Evolutionary conservation across 257 asterid species (phyloP), one percentile per base, ranked within the genome.

Genomic region (Hygrophila difformis): DNA sequence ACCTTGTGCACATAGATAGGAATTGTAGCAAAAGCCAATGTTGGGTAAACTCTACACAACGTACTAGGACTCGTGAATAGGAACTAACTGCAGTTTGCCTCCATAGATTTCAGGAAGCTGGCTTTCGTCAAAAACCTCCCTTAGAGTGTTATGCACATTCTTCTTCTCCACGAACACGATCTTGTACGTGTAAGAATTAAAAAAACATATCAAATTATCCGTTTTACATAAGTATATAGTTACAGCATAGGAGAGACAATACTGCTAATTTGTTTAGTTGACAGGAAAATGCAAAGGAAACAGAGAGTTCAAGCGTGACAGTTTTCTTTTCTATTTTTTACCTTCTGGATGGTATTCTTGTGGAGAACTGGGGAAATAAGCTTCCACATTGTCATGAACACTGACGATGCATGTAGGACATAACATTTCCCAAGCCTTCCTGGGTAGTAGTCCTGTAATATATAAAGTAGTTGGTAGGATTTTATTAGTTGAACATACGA

Each of bases 51-150:
- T n/a, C n/a, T n/a, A n/a, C n/a, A n/a, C n/a, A n/a, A n/a, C n/a
- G n/a, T n/a, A 13, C 21, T 64, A 74, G 55, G 64, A 66, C 47
- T 78, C 69, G 24, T 84, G 86, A 44, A 83, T 67, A 3, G 94
- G 95, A 53, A 81, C 63, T n/a, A 87, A 67, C 53, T 77, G 55
- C 72, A 81, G 26, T 68, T 73, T 70, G 53, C 95, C 97, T 49
- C 97, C 94, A 35, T 84, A 87, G 17, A 63, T 71, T 51, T 81
- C 84, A 2, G 94, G 95, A 17, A 84, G 85, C 62, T 87, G 92
- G 79, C 56, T 62, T 54, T 84, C 78, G 16, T 87, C 94, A 23
- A 84, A 81, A 39, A 70, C 78, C 46, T 78, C 81, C 17, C 67
- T 70, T 22, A 88, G 70, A 17, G 89, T 81, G 11, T 59, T 60